Base-by-base conservation (phyloP, 495 filamentous ascomycete genomes). In the Choiromyces venosus region DNA sequence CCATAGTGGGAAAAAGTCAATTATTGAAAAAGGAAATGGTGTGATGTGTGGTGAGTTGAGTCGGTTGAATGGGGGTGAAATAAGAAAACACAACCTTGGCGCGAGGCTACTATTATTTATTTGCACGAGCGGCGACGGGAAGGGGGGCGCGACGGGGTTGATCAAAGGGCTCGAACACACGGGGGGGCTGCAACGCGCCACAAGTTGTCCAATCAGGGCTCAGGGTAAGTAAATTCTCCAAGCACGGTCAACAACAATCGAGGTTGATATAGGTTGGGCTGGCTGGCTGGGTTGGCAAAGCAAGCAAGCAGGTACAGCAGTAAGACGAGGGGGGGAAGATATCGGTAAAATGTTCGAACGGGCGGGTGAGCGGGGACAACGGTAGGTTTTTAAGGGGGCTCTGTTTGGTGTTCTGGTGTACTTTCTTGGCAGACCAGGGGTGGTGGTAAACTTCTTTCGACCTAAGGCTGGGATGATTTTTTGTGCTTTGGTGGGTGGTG, bases 301-400 rank as follows among this genome's bases (percentile, higher is more conserved):
- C 75, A 77, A 65, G 75, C 75, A 56, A 75, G 70, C 70, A 77
- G 73, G 73, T 76, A 70, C 75, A 77, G 73, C 75, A 77, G 75
- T 76, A 68, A 69, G 75, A 77, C 75, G 75, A 77, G 74, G 75
- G 75, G 75, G 75, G 75, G 52, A 61, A 61, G 52, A 61, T 77
- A 77, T 77, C 71, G 76, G 65, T 78, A 78, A 78, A 61, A 78
- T 78, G 76, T 78, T 78, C 76, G 76, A 78, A 79, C 77, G 75
- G 77, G 76, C 71, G 77, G 77, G 77, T 79, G 76, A 74, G 77
- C 73, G 78, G 77, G 78, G 78, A 80, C 78, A 80, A 74, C 76
- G 78, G 78, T 80, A 72, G 77, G 75, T 74, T 76, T 79, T 79
- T 76, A 79, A 76, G 77, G 78, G 75, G 76, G 76, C 76, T 79